Conservation (phyloP, 1,284 basidiomycete genomes). For the Porogramme epimiltina region DNA sequence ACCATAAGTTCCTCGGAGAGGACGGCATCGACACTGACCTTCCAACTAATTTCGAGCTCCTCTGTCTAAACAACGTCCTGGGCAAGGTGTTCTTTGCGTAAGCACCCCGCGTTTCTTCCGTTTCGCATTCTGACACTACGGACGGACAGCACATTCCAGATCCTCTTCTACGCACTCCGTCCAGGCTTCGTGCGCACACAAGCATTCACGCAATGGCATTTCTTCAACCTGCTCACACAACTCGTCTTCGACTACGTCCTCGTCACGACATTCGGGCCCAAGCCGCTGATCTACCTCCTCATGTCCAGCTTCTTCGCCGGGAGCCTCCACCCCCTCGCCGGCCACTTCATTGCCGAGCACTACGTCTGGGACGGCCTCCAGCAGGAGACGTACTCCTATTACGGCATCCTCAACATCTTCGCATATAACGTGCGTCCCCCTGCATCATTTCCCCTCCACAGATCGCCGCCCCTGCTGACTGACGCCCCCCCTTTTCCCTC, state of each 20-base stretch:
- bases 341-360: slow-evolving; percentile 97
- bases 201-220: slow-evolving; percentile 82
- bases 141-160: slow-evolving; percentile 85
- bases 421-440: slow-evolving; percentile 84
- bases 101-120: slow-evolving; percentile 30
- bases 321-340: slow-evolving; percentile 92
- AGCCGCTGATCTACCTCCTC: slow-evolving; percentile 83
- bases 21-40: slow-evolving; percentile 96
- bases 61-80: slow-evolving; percentile 91
- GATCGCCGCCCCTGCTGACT: background rate
- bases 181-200: slow-evolving; percentile 94
- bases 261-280: slow-evolving; percentile 58
- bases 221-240: slow-evolving; percentile 74
- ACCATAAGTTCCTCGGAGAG: slow-evolving; percentile 94
- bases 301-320: slow-evolving; percentile 94
- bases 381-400: slow-evolving; percentile 98
- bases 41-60: slow-evolving; percentile 83
- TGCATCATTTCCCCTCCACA: slow-evolving; percentile 5
- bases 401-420: slow-evolving; percentile 88
- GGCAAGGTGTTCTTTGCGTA: slow-evolving; percentile 98
- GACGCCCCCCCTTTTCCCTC: background rate
- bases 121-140: background rate
- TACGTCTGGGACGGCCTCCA: slow-evolving; percentile 88
- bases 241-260: slow-evolving; percentile 75
- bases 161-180: slow-evolving; percentile 96